Evolutionary conservation across 2,329 filamentous ascomycete genomes (phyloP).

Genomic region (Fusarium stilboides): DNA sequence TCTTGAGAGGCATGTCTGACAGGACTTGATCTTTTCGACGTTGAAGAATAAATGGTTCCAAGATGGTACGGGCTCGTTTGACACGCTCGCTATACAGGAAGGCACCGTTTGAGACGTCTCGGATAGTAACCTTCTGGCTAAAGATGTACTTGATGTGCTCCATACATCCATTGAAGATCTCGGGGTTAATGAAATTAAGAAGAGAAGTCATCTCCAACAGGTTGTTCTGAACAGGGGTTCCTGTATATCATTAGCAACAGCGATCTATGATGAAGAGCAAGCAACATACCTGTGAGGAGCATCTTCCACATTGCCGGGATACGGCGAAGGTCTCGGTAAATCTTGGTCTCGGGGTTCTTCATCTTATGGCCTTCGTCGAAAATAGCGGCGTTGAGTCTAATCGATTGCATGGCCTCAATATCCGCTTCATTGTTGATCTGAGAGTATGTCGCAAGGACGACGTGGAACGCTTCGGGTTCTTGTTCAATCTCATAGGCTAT

Average conservation of each 20-base stretch:
- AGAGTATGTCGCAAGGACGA: conserved; percentile 72
- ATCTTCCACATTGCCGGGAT: conserved; percentile 88
- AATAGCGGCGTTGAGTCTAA: conserved; percentile 72
- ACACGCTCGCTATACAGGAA: conserved; percentile 91
- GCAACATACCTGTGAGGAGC: conserved; percentile 69
- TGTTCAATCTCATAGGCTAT: conserved; percentile 78
- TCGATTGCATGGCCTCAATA: conserved; percentile 64
- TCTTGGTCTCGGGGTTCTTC: conserved; percentile 87
- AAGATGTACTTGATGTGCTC: conserved; percentile 90
- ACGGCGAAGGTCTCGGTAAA: conserved; percentile 83
- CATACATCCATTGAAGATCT: conserved; percentile 82
- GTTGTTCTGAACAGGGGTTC: conserved; percentile 95
- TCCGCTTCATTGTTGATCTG: conserved; percentile 70
- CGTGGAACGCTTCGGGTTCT: conserved; percentile 74
- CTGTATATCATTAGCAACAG: conserved; percentile 64
- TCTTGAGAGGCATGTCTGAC: conserved; percentile 85
- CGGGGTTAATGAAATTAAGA: conserved; percentile 93
- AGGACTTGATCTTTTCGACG: conserved; percentile 94
- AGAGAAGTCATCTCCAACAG: conserved; percentile 91
- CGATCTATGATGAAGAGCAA: not conserved
- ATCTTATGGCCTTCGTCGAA: conserved; percentile 96
- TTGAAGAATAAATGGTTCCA: conserved; percentile 94
- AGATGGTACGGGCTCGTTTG: conserved; percentile 87
- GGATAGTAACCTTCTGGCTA: conserved; percentile 89
- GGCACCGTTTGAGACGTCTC: conserved; percentile 83